Base-by-base conservation (phyloP, 768 basidiomycete genomes). In the Phallus indusiatus region DNA sequence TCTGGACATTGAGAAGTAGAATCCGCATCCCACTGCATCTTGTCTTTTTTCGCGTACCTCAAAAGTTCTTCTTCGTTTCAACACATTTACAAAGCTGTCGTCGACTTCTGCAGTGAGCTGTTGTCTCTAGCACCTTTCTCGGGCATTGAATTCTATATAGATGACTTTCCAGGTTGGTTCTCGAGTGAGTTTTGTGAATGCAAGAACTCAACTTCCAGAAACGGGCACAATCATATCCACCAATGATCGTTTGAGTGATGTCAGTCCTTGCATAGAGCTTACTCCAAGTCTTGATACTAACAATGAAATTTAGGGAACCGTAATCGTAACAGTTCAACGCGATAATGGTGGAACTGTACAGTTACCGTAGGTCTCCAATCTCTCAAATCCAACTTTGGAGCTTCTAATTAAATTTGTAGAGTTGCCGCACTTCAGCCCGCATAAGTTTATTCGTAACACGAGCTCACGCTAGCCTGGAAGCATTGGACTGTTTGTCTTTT, bases 71-170 rank as follows among this genome's bases (percentile, higher is more conserved):
- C 17, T 51, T 52, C 22, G 49, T 51, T 36, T 34, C 18, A 51
- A 59, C 14, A 20, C 57, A 47, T 59, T 48, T 20, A n/a, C 57
- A 59, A 59, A 59, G 50, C 50, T 52, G 37, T 48, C 21, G 37
- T 28, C 57, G 28, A 59, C n/a, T 34, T 59, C 34, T 28, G 50
- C 57, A 47, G 57, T 59, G 57, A 59, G 57, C 50, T 20, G 49
- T 21, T 52, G 33, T 35, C 17, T 18, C 10, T 35, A n/a, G 18
- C 20, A 18, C 7, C 20, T 28, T 36, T 18, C 24, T 51, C 57
- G 47, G 35, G 49, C 57, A 53, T 59, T 59, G 57, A 59, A 42
- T 59, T 35, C 48, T 59, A 59, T 59, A 3, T 20, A 59, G 57
- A 35, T 28, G 18, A 17, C 57, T 48, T 48, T 48, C 52, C 57